Conservation (phyloP, 1,284 basidiomycete genomes). For the Abortiporus biennis region DNA sequence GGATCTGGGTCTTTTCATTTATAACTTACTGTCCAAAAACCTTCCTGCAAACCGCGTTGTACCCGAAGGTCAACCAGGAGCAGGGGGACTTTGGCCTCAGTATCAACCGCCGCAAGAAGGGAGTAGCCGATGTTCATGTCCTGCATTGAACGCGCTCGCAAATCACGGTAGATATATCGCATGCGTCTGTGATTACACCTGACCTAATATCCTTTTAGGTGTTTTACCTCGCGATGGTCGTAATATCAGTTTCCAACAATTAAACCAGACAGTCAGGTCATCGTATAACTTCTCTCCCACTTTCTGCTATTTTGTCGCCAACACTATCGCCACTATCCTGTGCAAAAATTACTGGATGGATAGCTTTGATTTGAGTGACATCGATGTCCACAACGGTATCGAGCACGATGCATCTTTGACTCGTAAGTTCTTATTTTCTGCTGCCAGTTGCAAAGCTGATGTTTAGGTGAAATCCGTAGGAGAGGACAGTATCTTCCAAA, state of each 20-base stretch:
- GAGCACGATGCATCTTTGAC: slow-evolving; percentile 73
- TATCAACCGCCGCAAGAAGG: slow-evolving; percentile 48
- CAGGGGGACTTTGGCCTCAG: slow-evolving; percentile 65
- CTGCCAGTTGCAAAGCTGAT: background rate
- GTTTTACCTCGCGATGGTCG: slow-evolving; percentile 62
- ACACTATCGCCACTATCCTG: slow-evolving; percentile 51
- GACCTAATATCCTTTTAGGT: slow-evolving; percentile 32
- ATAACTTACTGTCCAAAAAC: slow-evolving; percentile 50
- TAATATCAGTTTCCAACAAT: slow-evolving; percentile 58
- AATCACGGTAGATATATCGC: slow-evolving; percentile 54
- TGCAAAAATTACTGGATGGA: slow-evolving; percentile 49
- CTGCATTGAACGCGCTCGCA: slow-evolving; percentile 68
- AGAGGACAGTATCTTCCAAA: slow-evolving; percentile 43
- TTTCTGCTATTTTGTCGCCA: slow-evolving; percentile 60
- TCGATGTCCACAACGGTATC: slow-evolving; percentile 69
- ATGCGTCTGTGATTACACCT: background rate
- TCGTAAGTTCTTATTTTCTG: slow-evolving; percentile 35
- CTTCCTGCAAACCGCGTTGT: slow-evolving; percentile 47
- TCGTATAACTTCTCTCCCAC: slow-evolving; percentile 66
- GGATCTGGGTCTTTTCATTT: slow-evolving; percentile 45
- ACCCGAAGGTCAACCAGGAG: slow-evolving; percentile 49
- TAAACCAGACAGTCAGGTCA: slow-evolving; percentile 38
- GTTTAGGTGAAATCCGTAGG: slow-evolving; percentile 33
- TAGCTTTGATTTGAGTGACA: slow-evolving; percentile 56
- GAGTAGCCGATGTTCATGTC: slow-evolving; percentile 66